Percentiles rank a stretch among this genome's conserved stretches.
phyloP scores from a whole-genome alignment of 306 rosid genomes.

The Psophocarpus tetragonolobus region DNA sequence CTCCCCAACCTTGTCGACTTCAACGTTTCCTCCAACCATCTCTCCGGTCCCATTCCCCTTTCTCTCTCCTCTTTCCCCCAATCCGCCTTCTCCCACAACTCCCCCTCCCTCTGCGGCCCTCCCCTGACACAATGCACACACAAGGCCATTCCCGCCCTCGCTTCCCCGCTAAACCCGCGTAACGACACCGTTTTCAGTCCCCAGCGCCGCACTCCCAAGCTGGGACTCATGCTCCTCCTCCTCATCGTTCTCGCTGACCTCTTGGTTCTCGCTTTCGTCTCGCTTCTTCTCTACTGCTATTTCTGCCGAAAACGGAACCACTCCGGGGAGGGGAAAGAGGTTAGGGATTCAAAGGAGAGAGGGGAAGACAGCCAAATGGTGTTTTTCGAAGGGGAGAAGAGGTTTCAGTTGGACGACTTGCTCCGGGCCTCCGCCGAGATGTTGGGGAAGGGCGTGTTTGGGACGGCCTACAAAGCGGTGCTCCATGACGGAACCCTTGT shows the following conservation, averaged over 20 bases:
- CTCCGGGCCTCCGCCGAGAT: slow-evolving; percentile 87
- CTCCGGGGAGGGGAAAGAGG: slow-evolving; percentile 28
- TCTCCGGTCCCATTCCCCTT: slow-evolving; percentile 70
- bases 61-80: slow-evolving; percentile 52
- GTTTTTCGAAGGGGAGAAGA: slow-evolving; percentile 75
- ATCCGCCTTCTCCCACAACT: slow-evolving; percentile 57
- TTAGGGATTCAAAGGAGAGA: not conserved
- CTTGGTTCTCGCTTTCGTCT: slow-evolving; percentile 52
- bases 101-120: slow-evolving; percentile 59
- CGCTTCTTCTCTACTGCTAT: slow-evolving; percentile 73
- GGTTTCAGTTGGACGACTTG: slow-evolving; percentile 80
- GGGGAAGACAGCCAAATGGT: too few relatives aligned
- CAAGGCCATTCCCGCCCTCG: slow-evolving; percentile 41
- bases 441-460: slow-evolving; percentile 88
- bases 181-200: slow-evolving; percentile 17
- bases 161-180: slow-evolving; percentile 58
- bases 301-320: slow-evolving; percentile 56
- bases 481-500: slow-evolving; percentile 83
- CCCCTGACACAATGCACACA: slow-evolving; percentile 51
- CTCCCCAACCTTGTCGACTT: slow-evolving; percentile 62
- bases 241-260: slow-evolving; percentile 68
- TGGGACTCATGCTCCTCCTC: too few relatives aligned
- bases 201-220: too few relatives aligned
- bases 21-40: slow-evolving; percentile 58
- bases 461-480: slow-evolving; percentile 85